phyloP scores from a whole-genome alignment of 306 rosid species.

The Corylus heterophylla region DNA sequence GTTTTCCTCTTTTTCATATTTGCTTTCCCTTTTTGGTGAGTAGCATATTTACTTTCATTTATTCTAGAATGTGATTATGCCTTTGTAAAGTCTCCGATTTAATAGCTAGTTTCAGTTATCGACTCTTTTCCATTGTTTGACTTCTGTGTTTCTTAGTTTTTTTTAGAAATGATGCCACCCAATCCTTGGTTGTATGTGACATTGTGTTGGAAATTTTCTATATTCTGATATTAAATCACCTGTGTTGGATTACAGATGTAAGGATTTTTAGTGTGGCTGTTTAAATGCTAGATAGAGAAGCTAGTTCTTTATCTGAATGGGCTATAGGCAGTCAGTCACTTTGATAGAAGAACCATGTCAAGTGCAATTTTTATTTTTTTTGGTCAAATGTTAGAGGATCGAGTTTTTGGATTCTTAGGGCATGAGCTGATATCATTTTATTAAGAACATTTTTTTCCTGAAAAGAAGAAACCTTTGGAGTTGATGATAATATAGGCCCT shows the following conservation, averaged over 20 bases:
- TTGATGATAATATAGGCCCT: conserved; percentile 5
- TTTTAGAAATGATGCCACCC: neutral
- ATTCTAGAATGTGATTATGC: conserved; percentile 13
- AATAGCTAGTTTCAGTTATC: conserved; percentile 5
- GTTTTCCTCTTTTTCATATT: conserved; percentile 14
- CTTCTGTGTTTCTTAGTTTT: neutral
- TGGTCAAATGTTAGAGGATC: neutral
- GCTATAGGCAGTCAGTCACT: neutral
- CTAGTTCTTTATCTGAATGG: conserved; percentile 1
- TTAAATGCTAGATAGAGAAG: neutral
- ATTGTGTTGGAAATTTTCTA: conserved; percentile 1
- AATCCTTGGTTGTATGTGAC: neutral
- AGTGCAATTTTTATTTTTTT: neutral
- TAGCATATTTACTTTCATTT: neutral
- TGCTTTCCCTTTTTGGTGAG: neutral
- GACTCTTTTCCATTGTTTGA: neutral
- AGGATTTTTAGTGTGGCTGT: neutral
- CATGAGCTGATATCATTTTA: neutral
- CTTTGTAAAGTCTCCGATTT: conserved; percentile 8
- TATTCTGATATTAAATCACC: conserved; percentile 10
- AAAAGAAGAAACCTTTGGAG: neutral
- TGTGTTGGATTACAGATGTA: neutral
- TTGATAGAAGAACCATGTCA: conserved; percentile 7
- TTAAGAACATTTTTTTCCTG: neutral
- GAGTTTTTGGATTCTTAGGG: neutral